phyloP scores from a whole-genome alignment of 2,329 filamentous ascomycete genomes.

The Sporothrix phasma region DNA sequence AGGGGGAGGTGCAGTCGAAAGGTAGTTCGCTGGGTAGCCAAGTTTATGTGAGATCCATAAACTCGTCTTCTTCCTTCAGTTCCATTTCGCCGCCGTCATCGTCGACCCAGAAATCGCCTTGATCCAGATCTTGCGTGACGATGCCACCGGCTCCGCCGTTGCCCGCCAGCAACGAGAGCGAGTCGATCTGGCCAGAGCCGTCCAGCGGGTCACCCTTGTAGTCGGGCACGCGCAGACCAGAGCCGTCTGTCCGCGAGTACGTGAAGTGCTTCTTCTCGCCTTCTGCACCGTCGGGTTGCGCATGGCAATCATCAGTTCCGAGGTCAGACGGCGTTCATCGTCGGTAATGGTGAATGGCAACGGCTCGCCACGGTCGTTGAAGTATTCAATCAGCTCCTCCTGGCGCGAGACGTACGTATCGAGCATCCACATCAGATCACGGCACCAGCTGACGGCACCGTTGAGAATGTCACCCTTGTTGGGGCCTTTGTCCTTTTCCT shows the following conservation, averaged over 20 bases:
- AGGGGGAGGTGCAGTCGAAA: conserved; percentile 19
- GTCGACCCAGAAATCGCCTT: conserved; percentile 54
- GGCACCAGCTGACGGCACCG: conserved; percentile 91
- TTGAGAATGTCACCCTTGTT: conserved; percentile 99
- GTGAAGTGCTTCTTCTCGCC: conserved; percentile 41
- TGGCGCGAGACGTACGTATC: conserved; percentile 83
- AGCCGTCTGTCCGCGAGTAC: conserved; percentile 76
- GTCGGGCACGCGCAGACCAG: conserved; percentile 80
- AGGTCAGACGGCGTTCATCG: conserved; percentile 91
- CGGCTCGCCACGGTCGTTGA: conserved; percentile 60
- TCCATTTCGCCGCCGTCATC: conserved; percentile 58
- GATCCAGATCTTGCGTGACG: conserved; percentile 38
- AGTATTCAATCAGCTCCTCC: conserved; percentile 69
- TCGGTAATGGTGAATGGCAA: conserved; percentile 79
- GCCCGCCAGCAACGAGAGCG: conserved; percentile 29
- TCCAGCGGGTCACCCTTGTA: conserved; percentile 70
- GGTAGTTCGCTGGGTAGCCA: neutral
- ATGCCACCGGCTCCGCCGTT: conserved; percentile 30
- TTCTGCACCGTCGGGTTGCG: conserved; percentile 52
- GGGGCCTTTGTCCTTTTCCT: conserved; percentile 96
- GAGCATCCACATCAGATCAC: conserved; percentile 95
- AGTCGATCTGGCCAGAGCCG: conserved; percentile 31
- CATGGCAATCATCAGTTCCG: conserved; percentile 79
- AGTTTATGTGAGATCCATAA: conserved; percentile 18
- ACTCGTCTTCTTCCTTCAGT: conserved; percentile 21